Evolutionary conservation across 2,329 filamentous ascomycete genomes (phyloP), one percentile per base, ranked within the genome.

Genomic region (Nemania sp.): DNA sequence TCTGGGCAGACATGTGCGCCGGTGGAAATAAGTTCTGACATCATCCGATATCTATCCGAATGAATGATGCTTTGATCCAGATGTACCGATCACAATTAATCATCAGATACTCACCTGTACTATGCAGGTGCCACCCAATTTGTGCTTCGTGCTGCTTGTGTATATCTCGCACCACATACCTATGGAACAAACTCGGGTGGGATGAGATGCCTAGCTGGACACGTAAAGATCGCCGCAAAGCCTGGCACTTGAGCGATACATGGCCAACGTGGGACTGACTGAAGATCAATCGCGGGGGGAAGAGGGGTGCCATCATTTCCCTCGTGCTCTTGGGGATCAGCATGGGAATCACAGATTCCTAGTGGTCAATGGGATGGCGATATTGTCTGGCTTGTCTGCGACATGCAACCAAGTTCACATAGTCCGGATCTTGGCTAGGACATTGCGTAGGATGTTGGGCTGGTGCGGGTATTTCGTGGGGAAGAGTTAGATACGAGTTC

Each of bases 1-100:
- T n/a, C 23, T 43, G 39, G 47, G 48, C 19, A n/a, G 11, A 24
- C 19, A 40, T n/a, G n/a, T n/a, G 19, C 12, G 37, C 15, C 22
- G 20, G n/a, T n/a, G n/a, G n/a, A n/a, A n/a, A 40, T 55, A 53
- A 11, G 54, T 51, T 46, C 37, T 62, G 61, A 62, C 59, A 63
- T 61, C 50, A 61, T 60, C 58, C 50, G 52, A 40, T 26, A 17
- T 24, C 37, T 14, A 11, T 60, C 56, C 45, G 49, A 52, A 51
- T 60, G 47, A 53, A 61, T n/a, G 11, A 37, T 34, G 26, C 26
- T 20, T 44, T 49, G 7, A 20, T 44, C 36, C 28, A 14, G 36
- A 20, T 23, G 36, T 20, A 23, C 23, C 19, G 36, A 39, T 39
- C 36, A 39, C 6, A 12, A 9, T 15, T 24, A 2, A 12, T 36